Evolutionary conservation across 1,284 basidiomycete genomes (phyloP).

Genomic region (Schizophyllum commune): DNA sequence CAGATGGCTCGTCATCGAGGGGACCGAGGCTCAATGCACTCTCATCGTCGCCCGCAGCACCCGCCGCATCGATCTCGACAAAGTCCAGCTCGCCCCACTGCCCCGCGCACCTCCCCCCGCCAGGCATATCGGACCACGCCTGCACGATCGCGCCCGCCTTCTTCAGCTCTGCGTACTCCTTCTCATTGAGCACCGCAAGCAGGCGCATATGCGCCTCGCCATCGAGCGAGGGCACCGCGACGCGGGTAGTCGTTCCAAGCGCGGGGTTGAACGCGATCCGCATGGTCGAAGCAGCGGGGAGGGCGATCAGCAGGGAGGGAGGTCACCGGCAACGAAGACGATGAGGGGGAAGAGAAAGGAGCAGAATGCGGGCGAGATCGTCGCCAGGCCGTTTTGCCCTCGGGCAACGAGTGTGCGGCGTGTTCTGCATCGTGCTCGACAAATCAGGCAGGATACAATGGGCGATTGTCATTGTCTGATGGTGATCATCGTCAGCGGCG

Average conservation of each 20-base stretch:
- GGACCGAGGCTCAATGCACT: slow-evolving; percentile 9
- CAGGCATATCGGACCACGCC: slow-evolving; percentile 38
- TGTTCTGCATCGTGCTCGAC: background rate
- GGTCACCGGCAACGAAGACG: background rate
- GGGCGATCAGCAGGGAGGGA: background rate
- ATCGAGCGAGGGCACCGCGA: slow-evolving; percentile 10
- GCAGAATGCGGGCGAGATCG: too few relatives aligned
- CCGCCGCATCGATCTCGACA: slow-evolving; percentile 5
- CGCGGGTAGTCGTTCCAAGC: slow-evolving; percentile 22
- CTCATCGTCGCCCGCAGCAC: slow-evolving; percentile 4
- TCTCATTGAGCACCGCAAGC: slow-evolving; percentile 24
- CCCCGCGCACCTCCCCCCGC: slow-evolving; percentile 15
- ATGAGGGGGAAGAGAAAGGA: too few relatives aligned
- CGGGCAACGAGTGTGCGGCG: background rate
- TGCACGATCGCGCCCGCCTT: slow-evolving; percentile 30
- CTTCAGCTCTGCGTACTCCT: slow-evolving; percentile 26
- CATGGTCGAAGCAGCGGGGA: slow-evolving; percentile 17
- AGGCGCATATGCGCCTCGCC: slow-evolving; percentile 27
- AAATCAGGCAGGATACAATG: background rate
- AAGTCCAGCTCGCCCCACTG: slow-evolving; percentile 37
- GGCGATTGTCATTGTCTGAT: background rate
- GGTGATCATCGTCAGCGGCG: background rate
- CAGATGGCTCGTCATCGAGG: slow-evolving; percentile 2
- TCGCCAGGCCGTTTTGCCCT: too few relatives aligned
- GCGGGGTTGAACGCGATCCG: slow-evolving; percentile 28